These are phyloP conservation scores for Fusarium austroafricanum DNA, from an alignment of 2,329 filamentous ascomycete species.

Conservation along the genomic window DNA sequence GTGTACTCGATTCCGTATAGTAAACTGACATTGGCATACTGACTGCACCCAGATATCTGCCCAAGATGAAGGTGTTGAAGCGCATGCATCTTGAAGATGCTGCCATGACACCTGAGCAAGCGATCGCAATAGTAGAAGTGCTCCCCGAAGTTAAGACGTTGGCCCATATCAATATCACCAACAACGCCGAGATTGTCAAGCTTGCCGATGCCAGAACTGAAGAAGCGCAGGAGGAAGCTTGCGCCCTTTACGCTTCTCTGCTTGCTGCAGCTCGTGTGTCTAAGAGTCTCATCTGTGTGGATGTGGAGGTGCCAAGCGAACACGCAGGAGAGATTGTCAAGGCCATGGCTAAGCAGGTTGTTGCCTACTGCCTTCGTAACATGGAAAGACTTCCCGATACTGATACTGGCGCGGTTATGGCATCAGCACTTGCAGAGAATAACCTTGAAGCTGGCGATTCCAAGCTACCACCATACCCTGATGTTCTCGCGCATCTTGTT, in stretches of 20 bases:
- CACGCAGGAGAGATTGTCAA: conserved; percentile 92
- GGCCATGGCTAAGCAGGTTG: conserved; percentile 91
- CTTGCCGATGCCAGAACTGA: conserved; percentile 82
- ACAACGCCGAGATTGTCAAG: conserved; percentile 78
- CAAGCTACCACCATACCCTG: conserved; percentile 67
- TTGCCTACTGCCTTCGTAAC: conserved; percentile 92
- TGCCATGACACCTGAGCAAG: conserved; percentile 85
- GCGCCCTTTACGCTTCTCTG: conserved; percentile 90
- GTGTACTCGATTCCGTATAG: conserved; percentile 44
- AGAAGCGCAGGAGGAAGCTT: conserved; percentile 89
- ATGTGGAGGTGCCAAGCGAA: conserved; percentile 86
- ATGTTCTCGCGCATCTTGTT: conserved; percentile 88
- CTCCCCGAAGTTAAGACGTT: conserved; percentile 84
- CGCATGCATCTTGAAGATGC: conserved; percentile 89
- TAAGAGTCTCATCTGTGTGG: conserved; percentile 84
- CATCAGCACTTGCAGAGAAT: conserved; percentile 56
- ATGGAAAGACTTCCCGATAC: conserved; percentile 82
- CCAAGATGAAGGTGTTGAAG: conserved; percentile 80
- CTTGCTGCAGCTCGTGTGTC: conserved; percentile 89
- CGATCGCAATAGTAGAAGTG: conserved; percentile 90
- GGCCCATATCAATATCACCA: conserved; percentile 87
- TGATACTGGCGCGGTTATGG: conserved; percentile 64
- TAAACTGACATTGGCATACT: background rate
- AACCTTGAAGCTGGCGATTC: conserved; percentile 46
- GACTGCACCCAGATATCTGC: conserved; percentile 70